Conservation (phyloP, 2,329 filamentous ascomycete species). For the Endoconidiophora laricicola region DNA sequence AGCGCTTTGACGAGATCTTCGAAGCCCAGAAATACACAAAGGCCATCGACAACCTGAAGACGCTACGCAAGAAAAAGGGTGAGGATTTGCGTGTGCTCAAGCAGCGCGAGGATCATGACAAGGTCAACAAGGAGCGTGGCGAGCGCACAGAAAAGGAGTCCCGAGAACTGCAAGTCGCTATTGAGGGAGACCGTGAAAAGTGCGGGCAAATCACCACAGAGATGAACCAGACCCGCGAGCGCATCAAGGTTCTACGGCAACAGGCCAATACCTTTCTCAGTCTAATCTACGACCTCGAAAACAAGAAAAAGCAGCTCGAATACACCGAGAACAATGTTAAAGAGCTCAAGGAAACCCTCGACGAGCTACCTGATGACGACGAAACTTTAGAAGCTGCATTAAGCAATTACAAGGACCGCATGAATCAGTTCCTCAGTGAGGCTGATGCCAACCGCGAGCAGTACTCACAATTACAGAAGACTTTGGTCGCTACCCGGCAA, state of each 20-base stretch:
- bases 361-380: conserved; percentile 65
- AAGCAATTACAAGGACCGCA: conserved; percentile 60
- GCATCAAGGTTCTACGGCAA: conserved; percentile 49
- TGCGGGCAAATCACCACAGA: conserved; percentile 41
- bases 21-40: conserved; percentile 95
- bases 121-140: conserved; percentile 70
- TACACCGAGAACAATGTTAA: conserved; percentile 54
- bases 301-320: conserved; percentile 57
- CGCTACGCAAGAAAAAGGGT: conserved; percentile 66
- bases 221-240: conserved; percentile 40
- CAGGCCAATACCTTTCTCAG: conserved; percentile 58
- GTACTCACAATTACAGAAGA: conserved; percentile 46
- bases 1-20: conserved; percentile 94
- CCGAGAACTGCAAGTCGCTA: conserved; percentile 46
- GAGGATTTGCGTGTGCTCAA: conserved; percentile 58
- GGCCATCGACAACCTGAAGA: conserved; percentile 87
- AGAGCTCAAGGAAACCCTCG: conserved; percentile 54
- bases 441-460: conserved; percentile 44
- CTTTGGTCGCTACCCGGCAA: conserved; percentile 28
- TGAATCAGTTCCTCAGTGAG: conserved; percentile 47
- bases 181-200: conserved; percentile 42
- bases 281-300: conserved; percentile 58
- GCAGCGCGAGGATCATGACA: conserved; percentile 59
- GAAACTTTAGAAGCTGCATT: conserved; percentile 55
- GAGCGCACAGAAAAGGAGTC: conserved; percentile 53